Conservation (phyloP, 805 yeast genomes). For the Debaryomyces hansenii region DNA sequence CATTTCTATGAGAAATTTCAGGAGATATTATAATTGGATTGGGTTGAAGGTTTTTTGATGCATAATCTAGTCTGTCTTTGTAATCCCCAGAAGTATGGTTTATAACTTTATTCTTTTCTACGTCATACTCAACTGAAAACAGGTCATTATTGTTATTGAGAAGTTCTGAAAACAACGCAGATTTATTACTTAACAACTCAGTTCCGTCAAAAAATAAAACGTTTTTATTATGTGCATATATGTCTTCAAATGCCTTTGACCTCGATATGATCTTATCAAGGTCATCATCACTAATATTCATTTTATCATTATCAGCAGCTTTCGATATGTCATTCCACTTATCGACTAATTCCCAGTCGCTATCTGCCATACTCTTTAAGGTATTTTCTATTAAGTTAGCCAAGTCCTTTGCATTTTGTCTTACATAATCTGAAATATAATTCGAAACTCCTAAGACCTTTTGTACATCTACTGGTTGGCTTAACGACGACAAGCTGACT, state of each 20-base stretch:
- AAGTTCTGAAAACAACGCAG: conserved; percentile 16
- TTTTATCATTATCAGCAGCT: conserved; percentile 16
- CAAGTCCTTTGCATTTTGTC: conserved; percentile 56
- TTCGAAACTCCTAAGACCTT: conserved; percentile 52
- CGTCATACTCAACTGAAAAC: conserved; percentile 17
- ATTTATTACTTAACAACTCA: conserved; percentile 6
- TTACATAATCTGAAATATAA: conserved; percentile 53
- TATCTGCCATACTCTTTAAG: conserved; percentile 29
- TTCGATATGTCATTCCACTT: conserved; percentile 18
- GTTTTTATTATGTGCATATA: conserved; percentile 9
- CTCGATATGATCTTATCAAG: conserved; percentile 3
- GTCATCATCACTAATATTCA: conserved; percentile 6
- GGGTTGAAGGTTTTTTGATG: conserved; percentile 13
- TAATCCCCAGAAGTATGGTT: conserved; percentile 17
- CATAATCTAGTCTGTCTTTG: conserved; percentile 11
- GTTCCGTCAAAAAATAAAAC: conserved; percentile 6
- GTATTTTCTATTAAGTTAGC: conserved; percentile 55
- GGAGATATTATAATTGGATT: conserved; percentile 8
- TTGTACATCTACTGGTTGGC: conserved; percentile 55
- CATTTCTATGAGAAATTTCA: conserved; percentile 4
- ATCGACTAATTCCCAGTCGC: conserved; percentile 39
- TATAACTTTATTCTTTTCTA: conserved; percentile 9
- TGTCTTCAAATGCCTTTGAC: conserved; percentile 9
- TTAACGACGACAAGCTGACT: conserved; percentile 55
- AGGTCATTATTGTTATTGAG: conserved; percentile 6